These are phyloP conservation scores for Xylaria sp. DNA, from an alignment of 2,329 filamentous ascomycete species.

Conservation along the genomic window DNA sequence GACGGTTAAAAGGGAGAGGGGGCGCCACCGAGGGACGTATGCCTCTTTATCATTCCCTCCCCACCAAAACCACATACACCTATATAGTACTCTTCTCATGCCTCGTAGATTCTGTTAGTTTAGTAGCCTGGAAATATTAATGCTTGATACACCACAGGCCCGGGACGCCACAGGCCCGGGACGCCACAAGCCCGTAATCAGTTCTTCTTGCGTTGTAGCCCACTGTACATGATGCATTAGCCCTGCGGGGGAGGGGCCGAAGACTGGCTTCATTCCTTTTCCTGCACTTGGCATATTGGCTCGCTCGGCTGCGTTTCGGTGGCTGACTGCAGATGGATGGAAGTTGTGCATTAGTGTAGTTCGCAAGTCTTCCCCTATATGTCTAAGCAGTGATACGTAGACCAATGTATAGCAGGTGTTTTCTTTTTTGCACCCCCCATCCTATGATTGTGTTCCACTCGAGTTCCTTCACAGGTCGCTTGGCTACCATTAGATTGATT, in stretches of 20 bases:
- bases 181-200: neutral
- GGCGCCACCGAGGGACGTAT: neutral
- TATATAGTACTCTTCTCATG: neutral
- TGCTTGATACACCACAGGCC: neutral
- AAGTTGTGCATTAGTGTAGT: neutral
- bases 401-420: too few relatives aligned
- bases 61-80: neutral
- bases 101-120: neutral
- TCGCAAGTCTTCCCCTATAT: neutral
- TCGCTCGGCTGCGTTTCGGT: neutral
- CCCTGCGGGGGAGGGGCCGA: neutral
- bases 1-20: neutral
- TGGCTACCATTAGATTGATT: too few relatives aligned
- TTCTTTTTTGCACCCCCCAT: neutral
- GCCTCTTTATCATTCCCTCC: too few relatives aligned
- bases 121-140: neutral
- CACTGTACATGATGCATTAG: neutral
- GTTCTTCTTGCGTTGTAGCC: neutral
- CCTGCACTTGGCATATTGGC: neutral
- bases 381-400: too few relatives aligned
- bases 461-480: too few relatives aligned
- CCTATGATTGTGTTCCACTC: too few relatives aligned
- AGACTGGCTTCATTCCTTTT: neutral
- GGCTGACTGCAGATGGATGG: slow-evolving; percentile 2
- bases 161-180: neutral